Evolutionary conservation across 768 basidiomycete genomes (phyloP), one percentile per base, ranked within the genome.

Genomic region (Lactarius vividus): DNA sequence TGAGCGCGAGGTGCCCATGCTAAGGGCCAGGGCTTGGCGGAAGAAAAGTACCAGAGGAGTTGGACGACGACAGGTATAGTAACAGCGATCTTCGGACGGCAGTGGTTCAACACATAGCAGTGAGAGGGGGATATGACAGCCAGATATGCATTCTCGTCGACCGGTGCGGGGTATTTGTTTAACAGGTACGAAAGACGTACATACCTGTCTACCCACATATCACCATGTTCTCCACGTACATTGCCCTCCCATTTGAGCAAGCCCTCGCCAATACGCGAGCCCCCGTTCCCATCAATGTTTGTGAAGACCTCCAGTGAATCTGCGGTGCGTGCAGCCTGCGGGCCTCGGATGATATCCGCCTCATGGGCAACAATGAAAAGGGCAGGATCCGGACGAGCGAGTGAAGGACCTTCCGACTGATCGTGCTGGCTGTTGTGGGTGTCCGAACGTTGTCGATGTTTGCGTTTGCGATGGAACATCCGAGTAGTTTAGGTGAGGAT

Each of bases 161-260:
- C 31, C 23, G 37, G 26, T n/a, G 56, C 31, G 26, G 37, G 37
- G 40, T 53, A 11, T 29, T 44, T 23, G 64, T 31, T 49, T 29
- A 13, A 55, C 23, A 29, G 63, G 70, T 65, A 68, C 68, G 65
- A 76, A 70, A 64, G 39, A 39, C 66, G 74, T 68, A 83, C 89
- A 74, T 86, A 94, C 92, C 92, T 88, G 80, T 96, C 92, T 62
- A 91, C 84, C 91, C 89, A 94, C 3, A 91, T 71, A 26, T 68
- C 57, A 28, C 29, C 33, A n/a, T 54, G 57, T 33, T 62, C n/a
- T 6, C 42, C 35, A 60, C 64, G 20, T 16, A 9, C 62, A 16
- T 42, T 37, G 7, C 62, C 37, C 44, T 63, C 28, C 69, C 70
- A 66, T 61, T 67, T 44, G 44, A 83, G 75, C 56, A 82, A 73